These are phyloP conservation scores for Carex arenaria DNA, from an alignment of 202 grass and related monocot genomes.

Conservation along the genomic window DNA sequence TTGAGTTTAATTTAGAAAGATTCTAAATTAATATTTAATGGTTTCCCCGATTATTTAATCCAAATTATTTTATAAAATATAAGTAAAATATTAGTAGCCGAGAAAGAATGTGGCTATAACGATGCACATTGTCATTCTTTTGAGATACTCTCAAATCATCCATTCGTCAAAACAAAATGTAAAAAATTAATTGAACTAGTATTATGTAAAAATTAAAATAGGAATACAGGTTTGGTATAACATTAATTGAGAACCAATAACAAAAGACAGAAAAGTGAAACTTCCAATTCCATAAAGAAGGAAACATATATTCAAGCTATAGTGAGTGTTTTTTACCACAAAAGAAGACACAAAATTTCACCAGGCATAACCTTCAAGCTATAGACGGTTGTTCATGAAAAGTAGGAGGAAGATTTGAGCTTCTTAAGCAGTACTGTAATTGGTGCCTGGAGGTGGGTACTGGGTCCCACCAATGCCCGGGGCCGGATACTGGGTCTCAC, in stretches of 20 bases:
- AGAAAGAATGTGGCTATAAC: background rate
- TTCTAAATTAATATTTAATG: background rate
- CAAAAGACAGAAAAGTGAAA: background rate
- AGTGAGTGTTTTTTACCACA: background rate
- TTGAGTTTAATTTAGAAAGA: background rate
- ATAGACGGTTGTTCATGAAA: background rate
- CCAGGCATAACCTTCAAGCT: background rate
- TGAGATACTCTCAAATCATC: background rate
- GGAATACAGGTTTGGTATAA: background rate
- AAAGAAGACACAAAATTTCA: background rate
- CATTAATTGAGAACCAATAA: background rate
- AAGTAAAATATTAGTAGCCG: background rate
- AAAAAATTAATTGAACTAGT: background rate
- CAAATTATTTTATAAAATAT: background rate
- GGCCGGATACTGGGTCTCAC: background rate
- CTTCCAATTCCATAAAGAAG: background rate
- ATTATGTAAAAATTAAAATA: background rate
- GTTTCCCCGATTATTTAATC: background rate
- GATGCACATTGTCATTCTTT: background rate
- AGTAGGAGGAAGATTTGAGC: background rate
- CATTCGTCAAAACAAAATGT: background rate
- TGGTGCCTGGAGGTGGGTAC: slow-evolving; percentile 19
- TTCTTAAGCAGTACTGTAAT: background rate
- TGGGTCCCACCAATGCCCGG: background rate
- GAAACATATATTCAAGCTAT: background rate